Conservation (phyloP, 1,139 yeast species). For the Suhomyces terraborum region DNA sequence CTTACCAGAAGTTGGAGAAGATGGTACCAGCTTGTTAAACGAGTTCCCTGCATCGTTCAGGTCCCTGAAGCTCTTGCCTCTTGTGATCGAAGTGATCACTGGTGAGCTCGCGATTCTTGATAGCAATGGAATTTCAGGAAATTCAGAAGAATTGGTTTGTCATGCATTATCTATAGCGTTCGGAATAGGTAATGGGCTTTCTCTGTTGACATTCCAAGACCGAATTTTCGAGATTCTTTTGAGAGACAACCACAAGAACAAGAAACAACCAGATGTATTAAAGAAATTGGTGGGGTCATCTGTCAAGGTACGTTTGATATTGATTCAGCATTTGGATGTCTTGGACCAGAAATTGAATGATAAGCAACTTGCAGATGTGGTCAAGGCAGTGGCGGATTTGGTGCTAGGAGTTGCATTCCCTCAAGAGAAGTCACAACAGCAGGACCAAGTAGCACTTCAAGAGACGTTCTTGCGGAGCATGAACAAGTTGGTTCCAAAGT, state of each 20-base stretch:
- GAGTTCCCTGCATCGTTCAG: conserved; percentile 73
- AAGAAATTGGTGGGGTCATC: conserved; percentile 45
- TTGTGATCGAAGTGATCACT: conserved; percentile 51
- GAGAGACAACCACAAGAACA: conserved; percentile 32
- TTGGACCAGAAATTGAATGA: conserved; percentile 56
- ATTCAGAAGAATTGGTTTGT: conserved; percentile 46
- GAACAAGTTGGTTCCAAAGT: conserved; percentile 44
- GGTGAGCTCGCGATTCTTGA: conserved; percentile 35
- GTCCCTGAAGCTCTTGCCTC: conserved; percentile 74
- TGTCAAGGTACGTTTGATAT: conserved; percentile 36
- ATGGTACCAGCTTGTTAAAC: conserved; percentile 45
- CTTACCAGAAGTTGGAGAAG: conserved; percentile 37
- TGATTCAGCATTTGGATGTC: conserved; percentile 58
- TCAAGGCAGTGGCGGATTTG: conserved; percentile 33
- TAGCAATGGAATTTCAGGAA: conserved; percentile 16
- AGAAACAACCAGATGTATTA: conserved; percentile 35
- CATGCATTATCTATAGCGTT: conserved; percentile 59
- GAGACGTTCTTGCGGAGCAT: conserved; percentile 55
- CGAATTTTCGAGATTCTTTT: conserved; percentile 49
- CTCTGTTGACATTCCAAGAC: conserved; percentile 78
- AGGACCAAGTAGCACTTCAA: conserved; percentile 51
- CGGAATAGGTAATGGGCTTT: conserved; percentile 64
- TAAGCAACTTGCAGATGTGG: conserved; percentile 41
- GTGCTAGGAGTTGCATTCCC: conserved; percentile 30
- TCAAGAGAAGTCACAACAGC: conserved; percentile 29